Percentiles rank a stretch among this genome's conserved stretches.
Conservation (phyloP, 176 grass and related monocot genomes). For the Poa annua region DNA sequence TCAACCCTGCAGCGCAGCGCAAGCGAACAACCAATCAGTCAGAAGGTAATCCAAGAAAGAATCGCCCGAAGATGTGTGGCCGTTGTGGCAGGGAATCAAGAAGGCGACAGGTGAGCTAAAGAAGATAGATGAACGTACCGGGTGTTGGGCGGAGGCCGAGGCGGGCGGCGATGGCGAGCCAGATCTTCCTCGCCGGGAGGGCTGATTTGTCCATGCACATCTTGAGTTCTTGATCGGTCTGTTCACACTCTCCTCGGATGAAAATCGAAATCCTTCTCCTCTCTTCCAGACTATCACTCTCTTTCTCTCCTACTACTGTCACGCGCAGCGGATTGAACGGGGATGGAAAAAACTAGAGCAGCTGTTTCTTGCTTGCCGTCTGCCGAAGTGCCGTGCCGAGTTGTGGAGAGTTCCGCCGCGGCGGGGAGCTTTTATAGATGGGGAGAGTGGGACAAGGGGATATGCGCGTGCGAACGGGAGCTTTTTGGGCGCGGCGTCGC, state of each 20-base stretch:
- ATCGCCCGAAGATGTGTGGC: neutral
- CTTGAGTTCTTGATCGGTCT: neutral
- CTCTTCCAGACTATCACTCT: neutral
- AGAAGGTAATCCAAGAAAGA: neutral
- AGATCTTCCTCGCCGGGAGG: conserved; percentile 60
- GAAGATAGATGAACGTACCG: conserved; percentile 33
- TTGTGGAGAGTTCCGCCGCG: conserved; percentile 6
- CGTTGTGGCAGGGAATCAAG: neutral
- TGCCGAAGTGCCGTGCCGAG: neutral
- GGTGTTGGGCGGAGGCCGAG: conserved; percentile 56
- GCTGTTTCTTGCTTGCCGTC: conserved; percentile 21
- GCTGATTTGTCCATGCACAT: conserved; percentile 56
- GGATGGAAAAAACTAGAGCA: neutral
- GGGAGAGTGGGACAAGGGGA: conserved; percentile 18
- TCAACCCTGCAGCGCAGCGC: conserved; percentile 57
- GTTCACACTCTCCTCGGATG: too few species aligned
- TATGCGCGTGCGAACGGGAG: conserved; percentile 47
- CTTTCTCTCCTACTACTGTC: neutral
- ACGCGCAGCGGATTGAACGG: neutral
- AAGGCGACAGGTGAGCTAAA: too few species aligned
- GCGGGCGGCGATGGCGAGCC: conserved; percentile 53
- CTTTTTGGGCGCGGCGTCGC: conserved; percentile 29
- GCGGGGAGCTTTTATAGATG: conserved; percentile 45
- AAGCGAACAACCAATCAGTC: conserved; percentile 24
- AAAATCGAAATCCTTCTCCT: neutral